Evolutionary conservation across 2,329 filamentous ascomycete species (phyloP), one percentile per base, ranked within the genome.

Genomic region (Ceratocystis ficicola): DNA sequence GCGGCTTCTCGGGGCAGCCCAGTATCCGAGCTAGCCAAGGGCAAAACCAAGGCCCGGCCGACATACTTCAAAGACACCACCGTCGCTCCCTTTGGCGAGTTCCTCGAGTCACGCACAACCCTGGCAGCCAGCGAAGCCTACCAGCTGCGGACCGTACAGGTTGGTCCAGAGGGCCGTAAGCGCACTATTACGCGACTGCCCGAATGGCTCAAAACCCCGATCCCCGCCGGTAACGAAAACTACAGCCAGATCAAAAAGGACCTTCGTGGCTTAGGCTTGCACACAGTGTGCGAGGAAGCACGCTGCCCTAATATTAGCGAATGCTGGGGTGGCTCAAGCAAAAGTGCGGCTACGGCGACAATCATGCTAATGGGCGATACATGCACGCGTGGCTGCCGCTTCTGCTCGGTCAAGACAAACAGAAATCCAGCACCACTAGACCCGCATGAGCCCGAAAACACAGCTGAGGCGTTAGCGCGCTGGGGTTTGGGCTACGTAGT

Each of bases 281-380:
- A 96, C 76, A 99, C 94, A 3, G 94, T 99, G 17, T 99, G 94
- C 76, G 94, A 99, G 77, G 94, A 99, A 78, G 94, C 94, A 1
- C 85, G 91, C 70, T 99, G 94, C 76, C 94, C 94, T 68, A 99
- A 99, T 76, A 96, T 99, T 68, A 91, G 88, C 69, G 93, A 97
- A 75, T 99, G 94, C 79, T 99, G 94, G 94, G 94, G 94, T 68
- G 94, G 94, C 44, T 85, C 81, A 73, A 85, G 88, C 75, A 96
- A 96, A 79, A 87, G 85, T 70, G 87, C 90, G 30, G 94, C 94
- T 3, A 99, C 94, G 41, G 94, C 94, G 1, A 99, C 94, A 10
- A 97, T 99, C 76, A 99, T 99, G 94, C 79, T 99, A 61, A 97
- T 97, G 92, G 94, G 94, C 69, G 94, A 99, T 75, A 97, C 93